Percentiles rank a stretch among this genome's conserved stretches.
phyloP scores from a whole-genome alignment of 176 grass and related monocot genomes.

The Phoenix roebelenii region DNA sequence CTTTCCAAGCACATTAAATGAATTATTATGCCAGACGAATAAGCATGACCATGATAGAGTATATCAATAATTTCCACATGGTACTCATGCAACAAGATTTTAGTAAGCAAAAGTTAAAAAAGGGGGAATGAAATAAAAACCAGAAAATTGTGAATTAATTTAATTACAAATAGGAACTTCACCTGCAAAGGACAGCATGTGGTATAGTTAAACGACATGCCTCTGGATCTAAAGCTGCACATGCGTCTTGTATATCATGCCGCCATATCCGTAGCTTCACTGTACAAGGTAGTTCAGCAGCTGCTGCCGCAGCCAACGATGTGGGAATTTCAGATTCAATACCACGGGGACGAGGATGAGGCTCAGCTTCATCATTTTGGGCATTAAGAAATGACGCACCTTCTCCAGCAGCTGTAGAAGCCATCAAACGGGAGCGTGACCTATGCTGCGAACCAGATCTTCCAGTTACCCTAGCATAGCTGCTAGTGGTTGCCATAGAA shows the following conservation, averaged over 20 bases:
- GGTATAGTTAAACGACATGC: conserved; percentile 70
- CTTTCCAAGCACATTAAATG: too few relatives aligned
- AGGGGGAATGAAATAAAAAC: conserved; percentile 12
- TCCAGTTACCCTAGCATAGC: conserved; percentile 25
- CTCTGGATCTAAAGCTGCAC: conserved; percentile 28
- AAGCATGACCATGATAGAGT: too few relatives aligned
- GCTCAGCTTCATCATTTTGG: conserved; percentile 57
- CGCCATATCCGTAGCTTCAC: conserved; percentile 96
- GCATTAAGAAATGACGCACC: conserved; percentile 33
- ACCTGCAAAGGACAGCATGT: conserved; percentile 99
- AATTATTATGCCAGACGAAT: too few relatives aligned
- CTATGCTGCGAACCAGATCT: conserved; percentile 28
- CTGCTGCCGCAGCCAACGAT: conserved; percentile 45
- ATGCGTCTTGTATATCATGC: conserved; percentile 61
- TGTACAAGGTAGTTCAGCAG: conserved; percentile 90
- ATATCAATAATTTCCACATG: too few relatives aligned
- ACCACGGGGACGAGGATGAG: conserved; percentile 42
- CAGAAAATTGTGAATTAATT: not conserved
- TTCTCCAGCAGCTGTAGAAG: conserved; percentile 37
- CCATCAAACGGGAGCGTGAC: conserved; percentile 21
- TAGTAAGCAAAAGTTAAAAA: not conserved
- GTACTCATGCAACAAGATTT: too few relatives aligned
- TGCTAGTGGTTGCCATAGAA: conserved; percentile 23
- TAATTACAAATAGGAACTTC: not conserved
- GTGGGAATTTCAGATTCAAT: conserved; percentile 56